Conservation (phyloP, 1,139 yeast species). For the Taphrina communis region DNA sequence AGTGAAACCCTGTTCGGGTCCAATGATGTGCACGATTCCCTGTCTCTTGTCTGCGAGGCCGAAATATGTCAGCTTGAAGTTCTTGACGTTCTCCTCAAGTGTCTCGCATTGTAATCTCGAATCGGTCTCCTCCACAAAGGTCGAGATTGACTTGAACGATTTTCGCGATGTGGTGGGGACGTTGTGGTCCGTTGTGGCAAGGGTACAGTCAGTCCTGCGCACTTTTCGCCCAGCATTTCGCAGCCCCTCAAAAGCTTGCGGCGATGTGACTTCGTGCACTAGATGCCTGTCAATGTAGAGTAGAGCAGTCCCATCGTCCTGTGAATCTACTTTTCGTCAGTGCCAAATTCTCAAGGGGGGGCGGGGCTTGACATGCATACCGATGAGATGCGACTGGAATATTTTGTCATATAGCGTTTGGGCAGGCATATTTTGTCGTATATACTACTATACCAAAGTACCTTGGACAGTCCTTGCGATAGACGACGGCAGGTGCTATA, state of each 20-base stretch:
- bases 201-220: constrained; percentile 90
- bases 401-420: constrained; percentile 27
- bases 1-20: constrained; percentile 98
- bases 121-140: constrained; percentile 90
- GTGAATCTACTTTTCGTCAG: constrained; percentile 59
- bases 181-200: constrained; percentile 97
- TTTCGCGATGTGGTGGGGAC: constrained; percentile 89
- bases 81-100: constrained; percentile 87
- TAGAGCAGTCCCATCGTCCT: constrained; percentile 82
- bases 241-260: constrained; percentile 97
- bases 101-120: constrained; percentile 91
- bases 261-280: constrained; percentile 97
- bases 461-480: not conserved
- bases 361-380: not conserved
- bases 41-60: constrained; percentile 95
- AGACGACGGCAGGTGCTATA: not conserved
- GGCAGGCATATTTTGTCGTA: not conserved
- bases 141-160: constrained; percentile 70
- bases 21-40: constrained; percentile 97
- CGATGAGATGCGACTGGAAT: constrained; percentile 25
- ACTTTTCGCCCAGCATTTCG: constrained; percentile 83
- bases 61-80: constrained; percentile 84
- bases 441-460: not conserved
- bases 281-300: constrained; percentile 93
- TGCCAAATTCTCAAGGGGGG: no score